Evolutionary conservation across 352 stramenopile genomes (phyloP), one percentile per base, ranked within the genome.

Genomic region (Stramenopiles sp.): DNA sequence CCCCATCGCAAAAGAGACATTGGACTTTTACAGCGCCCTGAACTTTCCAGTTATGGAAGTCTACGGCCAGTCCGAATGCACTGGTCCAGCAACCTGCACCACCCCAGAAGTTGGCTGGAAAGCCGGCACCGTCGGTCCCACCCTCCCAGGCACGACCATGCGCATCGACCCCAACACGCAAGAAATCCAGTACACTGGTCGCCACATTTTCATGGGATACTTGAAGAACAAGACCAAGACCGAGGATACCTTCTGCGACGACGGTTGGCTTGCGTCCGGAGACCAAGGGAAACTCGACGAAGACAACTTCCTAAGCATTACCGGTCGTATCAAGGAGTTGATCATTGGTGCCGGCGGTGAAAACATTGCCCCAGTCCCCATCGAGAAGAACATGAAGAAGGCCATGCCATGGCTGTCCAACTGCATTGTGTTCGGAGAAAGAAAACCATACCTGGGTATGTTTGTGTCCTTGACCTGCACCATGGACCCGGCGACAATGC

Each of bases 311-410:
- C 87, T 96, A 83, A 84, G 79, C 49, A 96, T 97, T 75, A 97
- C 92, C 12, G 92, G 92, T 25, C 89, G 92, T 74, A 96, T 97
- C 82, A 97, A 97, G 81, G 92, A 97, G 80, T 78, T 97, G 25
- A 92, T 97, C 74, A 89, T 95, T 76, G 96, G 91, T 43, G 91
- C 92, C n/a, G 92, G 92, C 78, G 92, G 92, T 34, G 92, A 97
- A 79, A 97, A 97, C 82, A 86, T 97, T 6, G 83, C 92, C 25
- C 92, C 92, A 63, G 88, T 94, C 1, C 82, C 92, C 37, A 89
- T 96, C 76, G 90, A 96, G 75, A 86, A 96, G 77, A 84, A 83
- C 30, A 78, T 97, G 33, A 96, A 96, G 82, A 83, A 89, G 48
- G 84, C 91, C 68, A 76, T 96, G 0, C 80, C 83, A 43, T 75